Evolutionary conservation across 352 stramenopile genomes (phyloP).

Genomic region (Globisporangium heterothallicum): DNA sequence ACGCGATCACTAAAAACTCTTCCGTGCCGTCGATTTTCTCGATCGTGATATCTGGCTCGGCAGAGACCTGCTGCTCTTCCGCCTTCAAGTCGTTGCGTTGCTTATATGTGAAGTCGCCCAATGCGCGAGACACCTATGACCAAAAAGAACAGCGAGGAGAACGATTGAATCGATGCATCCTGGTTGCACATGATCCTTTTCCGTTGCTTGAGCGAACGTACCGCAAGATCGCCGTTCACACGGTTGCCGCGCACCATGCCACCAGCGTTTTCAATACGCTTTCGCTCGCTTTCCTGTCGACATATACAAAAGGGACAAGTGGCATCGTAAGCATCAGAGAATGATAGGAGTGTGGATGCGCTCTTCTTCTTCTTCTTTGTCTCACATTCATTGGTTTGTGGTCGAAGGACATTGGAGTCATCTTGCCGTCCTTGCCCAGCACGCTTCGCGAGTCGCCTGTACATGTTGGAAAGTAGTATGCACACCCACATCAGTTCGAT

Average conservation of each 20-base stretch:
- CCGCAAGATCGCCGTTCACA: conserved; percentile 77
- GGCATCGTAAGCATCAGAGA: too few species aligned
- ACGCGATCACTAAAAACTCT: conserved; percentile 90
- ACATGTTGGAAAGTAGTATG: background rate
- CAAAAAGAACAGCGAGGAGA: conserved; percentile 12
- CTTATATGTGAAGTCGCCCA: conserved; percentile 84
- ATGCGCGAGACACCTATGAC: conserved; percentile 60
- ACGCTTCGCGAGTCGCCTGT: conserved; percentile 75
- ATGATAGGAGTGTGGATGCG: too few species aligned
- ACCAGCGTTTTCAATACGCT: conserved; percentile 66
- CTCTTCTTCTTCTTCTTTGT: too few species aligned
- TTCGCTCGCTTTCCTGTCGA: conserved; percentile 48
- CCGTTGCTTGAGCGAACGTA: too few species aligned
- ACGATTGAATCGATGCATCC: background rate
- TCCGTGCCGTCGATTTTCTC: conserved; percentile 73
- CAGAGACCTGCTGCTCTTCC: conserved; percentile 76
- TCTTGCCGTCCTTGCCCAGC: conserved; percentile 40
- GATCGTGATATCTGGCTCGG: conserved; percentile 86
- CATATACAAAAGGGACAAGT: conserved; percentile 1
- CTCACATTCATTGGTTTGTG: conserved; percentile 90
- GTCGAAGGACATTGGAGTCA: conserved; percentile 82
- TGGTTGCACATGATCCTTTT: too few species aligned
- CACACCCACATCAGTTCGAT: background rate
- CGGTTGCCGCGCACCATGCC: conserved; percentile 71
- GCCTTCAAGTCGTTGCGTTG: conserved; percentile 41